Percentiles rank a stretch among this genome's conserved stretches.
phyloP scores from a whole-genome alignment of 495 filamentous ascomycete species.

The Chaetomium fimeti region DNA sequence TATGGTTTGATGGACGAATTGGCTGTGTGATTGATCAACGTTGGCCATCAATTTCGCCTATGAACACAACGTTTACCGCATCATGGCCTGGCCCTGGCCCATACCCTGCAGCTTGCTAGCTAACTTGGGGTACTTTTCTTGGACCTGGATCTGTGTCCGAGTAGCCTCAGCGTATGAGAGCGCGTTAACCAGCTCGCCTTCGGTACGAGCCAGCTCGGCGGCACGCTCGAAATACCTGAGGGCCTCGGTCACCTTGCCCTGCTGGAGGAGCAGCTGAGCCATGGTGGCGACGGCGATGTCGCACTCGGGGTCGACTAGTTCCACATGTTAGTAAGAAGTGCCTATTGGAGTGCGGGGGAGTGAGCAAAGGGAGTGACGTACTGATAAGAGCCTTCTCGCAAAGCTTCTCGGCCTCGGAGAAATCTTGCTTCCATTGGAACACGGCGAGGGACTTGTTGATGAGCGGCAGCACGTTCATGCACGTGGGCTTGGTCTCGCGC shows the following conservation, averaged over 20 bases:
- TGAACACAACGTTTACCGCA: constrained; percentile 23
- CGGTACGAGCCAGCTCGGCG: constrained; percentile 90
- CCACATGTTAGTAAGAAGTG: constrained; percentile 33
- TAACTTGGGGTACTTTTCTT: constrained; percentile 97
- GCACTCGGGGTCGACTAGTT: constrained; percentile 90
- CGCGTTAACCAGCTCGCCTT: constrained; percentile 93
- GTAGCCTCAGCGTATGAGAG: constrained; percentile 97
- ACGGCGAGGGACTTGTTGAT: constrained; percentile 98
- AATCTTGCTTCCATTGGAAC: constrained; percentile 98
- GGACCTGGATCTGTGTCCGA: constrained; percentile 92
- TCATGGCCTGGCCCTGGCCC: constrained; percentile 39
- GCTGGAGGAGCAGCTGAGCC: constrained; percentile 96
- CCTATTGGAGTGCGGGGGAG: not conserved
- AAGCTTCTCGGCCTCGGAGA: constrained; percentile 87
- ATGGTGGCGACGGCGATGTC: constrained; percentile 99
- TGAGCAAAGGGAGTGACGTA: constrained; percentile 49
- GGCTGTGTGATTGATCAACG: not conserved
- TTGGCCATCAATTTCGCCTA: not conserved
- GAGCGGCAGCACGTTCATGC: constrained; percentile 94
- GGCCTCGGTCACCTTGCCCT: constrained; percentile 93
- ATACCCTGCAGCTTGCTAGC: constrained; percentile 78
- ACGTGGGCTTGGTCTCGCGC: constrained; percentile 83
- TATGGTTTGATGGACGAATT: not conserved
- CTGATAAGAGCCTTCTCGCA: constrained; percentile 97
- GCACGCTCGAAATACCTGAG: constrained; percentile 97